These are phyloP conservation scores for Calonectria hawksworthii DNA, from an alignment of 2,329 filamentous ascomycete genomes.

Conservation along the genomic window DNA sequence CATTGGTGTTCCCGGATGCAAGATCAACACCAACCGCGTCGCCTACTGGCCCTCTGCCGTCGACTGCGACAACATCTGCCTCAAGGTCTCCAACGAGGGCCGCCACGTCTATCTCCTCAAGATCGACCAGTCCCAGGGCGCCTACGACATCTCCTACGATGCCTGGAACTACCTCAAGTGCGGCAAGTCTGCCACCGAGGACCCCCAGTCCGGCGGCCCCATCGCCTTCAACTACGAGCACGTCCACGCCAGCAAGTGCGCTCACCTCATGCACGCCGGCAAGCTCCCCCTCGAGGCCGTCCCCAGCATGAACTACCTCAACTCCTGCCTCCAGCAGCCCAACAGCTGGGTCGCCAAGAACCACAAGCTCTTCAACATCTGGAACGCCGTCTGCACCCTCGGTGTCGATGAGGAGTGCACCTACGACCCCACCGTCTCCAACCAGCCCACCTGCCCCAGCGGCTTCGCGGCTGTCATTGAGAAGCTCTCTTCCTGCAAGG, in stretches of 20 bases:
- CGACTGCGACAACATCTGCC: slow-evolving; percentile 69
- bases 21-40: slow-evolving; percentile 71
- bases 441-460: slow-evolving; percentile 66
- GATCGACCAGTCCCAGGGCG: slow-evolving; percentile 69
- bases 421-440: slow-evolving; percentile 61
- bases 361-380: slow-evolving; percentile 67
- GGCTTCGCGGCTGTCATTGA: slow-evolving; percentile 52
- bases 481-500: slow-evolving; percentile 48
- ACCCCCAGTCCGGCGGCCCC: slow-evolving; percentile 64
- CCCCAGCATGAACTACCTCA: slow-evolving; percentile 70
- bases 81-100: slow-evolving; percentile 64
- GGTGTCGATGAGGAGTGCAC: slow-evolving; percentile 66
- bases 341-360: slow-evolving; percentile 67
- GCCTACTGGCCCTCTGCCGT: slow-evolving; percentile 71
- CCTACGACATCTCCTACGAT: slow-evolving; percentile 72
- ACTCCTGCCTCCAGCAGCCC: slow-evolving; percentile 59
- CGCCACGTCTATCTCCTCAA: slow-evolving; percentile 70
- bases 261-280: slow-evolving; percentile 61
- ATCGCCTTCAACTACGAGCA: slow-evolving; percentile 65
- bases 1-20: slow-evolving; percentile 71
- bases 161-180: slow-evolving; percentile 72
- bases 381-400: slow-evolving; percentile 63
- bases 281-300: slow-evolving; percentile 68
- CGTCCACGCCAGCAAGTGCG: slow-evolving; percentile 63
- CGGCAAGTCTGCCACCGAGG: slow-evolving; percentile 61